Base-by-base conservation (phyloP, 1,139 yeast species). In the Taphrina sp. region DNA sequence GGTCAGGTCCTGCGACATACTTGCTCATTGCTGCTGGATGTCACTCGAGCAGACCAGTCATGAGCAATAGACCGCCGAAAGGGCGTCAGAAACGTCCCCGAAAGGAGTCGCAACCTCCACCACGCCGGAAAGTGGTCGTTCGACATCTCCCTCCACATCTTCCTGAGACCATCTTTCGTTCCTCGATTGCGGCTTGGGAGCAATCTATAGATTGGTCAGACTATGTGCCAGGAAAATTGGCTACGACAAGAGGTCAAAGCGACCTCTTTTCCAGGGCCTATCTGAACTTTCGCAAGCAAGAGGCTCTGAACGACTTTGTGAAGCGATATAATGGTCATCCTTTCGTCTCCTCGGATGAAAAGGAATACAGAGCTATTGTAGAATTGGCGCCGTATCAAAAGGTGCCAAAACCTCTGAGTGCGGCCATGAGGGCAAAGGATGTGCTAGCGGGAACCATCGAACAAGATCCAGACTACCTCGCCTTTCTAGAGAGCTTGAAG, bases 301-400 rank as follows among this genome's bases (percentile, higher is more conserved):
- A 54, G 12, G 46, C 47, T 23, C 17, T 61, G 14, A 35, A 52
- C 16, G 55, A 54, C 14, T 62, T 62, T 46, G 42, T 52, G 42
- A 59, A 55, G 38, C 60, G 58, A n/a, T 51, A 61, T 16, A 34
- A 36, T 8, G 60, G 61, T 1, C 55, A 42, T 16, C 8, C 23
- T 10, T 46, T 60, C 20, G 44, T 57, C 37, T 59, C 57, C 29
- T 22, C 54, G 3, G 56, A 38, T 10, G 52, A 61, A 8, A 33
- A 47, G 29, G 61, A 59, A 33, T 54, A 52, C 22, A 39, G 36
- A n/a, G 49, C 60, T 8, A 57, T 52, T 37, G 58, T 62, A 24
- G 64, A 62, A 33, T 52, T 61, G 31, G 63, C 64, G 8, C 64
- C 64, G 5, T 57, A 44, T 34, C 59, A 60, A 7, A 57, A 58